Base-by-base conservation (phyloP, 2,329 filamentous ascomycete species). In the Trichoderma semiorbis region DNA sequence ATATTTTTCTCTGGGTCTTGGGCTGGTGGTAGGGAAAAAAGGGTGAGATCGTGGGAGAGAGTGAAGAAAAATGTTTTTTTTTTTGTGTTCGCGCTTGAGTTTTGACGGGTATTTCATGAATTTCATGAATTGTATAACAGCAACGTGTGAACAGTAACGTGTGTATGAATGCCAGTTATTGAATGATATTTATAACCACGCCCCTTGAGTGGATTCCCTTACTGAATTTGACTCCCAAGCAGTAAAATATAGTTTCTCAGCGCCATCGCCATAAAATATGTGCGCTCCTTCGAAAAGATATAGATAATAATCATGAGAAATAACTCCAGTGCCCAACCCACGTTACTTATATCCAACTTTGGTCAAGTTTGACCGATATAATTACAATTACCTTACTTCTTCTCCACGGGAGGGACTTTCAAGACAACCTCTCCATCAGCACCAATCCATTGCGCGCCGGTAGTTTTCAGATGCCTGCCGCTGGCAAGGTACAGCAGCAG, bases 401-500 rank as follows among this genome's bases (percentile, higher is more conserved):
- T 76, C 34, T 76, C 75, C 50, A 76, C 68, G 7, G 80, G 78
- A 7, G 71, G 68, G 12, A 82, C 81, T 75, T 86, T 81, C 5
- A 84, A 73, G 5, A 84, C 79, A 10, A 92, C 81, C 47, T 86
- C 77, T 1, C 90, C 90, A 1, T 85, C 85, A 0, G 86, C 88
- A 79, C 90, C 93, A 66, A 91, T 80, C 93, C 93, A 97, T 62
- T 82, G 82, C 16, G 88, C 83, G 0, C 87, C 87, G 10, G 87
- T 87, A 7, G 83, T 83, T 72, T 87, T 86, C 18, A 95, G 80
- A 73, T 85, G 85, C 36, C 91, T 85, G 70, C 88, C 85, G 75
- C 91, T 95, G 0, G 90, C 92, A 16, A 94, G 81, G 78, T 92
- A 95, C 0, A 97, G 80, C 50, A 95, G 79, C 5, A 96, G 81